Evolutionary conservation across 192 early-diverging fungal genomes (phyloP), one percentile per base, ranked within the genome.

Genomic region (Linnemannia exigua): DNA sequence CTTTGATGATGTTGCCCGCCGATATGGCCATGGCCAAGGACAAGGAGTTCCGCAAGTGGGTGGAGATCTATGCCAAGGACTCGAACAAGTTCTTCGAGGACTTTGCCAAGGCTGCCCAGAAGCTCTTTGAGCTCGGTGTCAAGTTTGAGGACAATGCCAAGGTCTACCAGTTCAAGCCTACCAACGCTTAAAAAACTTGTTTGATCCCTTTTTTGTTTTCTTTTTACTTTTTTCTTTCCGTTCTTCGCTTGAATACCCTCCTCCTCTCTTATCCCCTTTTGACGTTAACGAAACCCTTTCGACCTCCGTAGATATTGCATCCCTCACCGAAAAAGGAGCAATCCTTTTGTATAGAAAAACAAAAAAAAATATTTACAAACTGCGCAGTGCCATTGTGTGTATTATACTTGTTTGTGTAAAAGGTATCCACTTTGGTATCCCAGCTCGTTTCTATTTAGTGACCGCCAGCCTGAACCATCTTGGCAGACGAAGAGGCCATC

Each of bases 11-110:
- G 94, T 90, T 94, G 79, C 94, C 94, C 3, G 91, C 92, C n/a
- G 94, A 95, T 67, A 88, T 95, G 84, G 91, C 91, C 20, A 90
- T 94, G 63, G 70, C 82, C 51, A 82, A 87, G 76, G 95, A 96
- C 85, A 90, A 92, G 76, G 81, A 91, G 54, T 95, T 97, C 87
- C 91, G 89, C 82, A 90, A 92, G 83, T 94, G 92, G 80, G 93
- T 95, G n/a, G 95, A 97, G 75, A 81, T 92, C 54, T 99, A 99
- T 83, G 97, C 97, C 70, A 94, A 95, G 82, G 96, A 97, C 88
- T 84, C 94, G 71, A 90, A 95, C 25, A 88, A 90, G 72, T 99
- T 96, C 94, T 98, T 96, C 91, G 91, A 90, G 38, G 98, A 99
- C 91, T 99, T 99, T 89, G 84, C 96, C 68, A 90, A 89, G 63